Evolutionary conservation across 192 early-diverging fungal genomes (phyloP).

Genomic region (Kappamyces sp.): DNA sequence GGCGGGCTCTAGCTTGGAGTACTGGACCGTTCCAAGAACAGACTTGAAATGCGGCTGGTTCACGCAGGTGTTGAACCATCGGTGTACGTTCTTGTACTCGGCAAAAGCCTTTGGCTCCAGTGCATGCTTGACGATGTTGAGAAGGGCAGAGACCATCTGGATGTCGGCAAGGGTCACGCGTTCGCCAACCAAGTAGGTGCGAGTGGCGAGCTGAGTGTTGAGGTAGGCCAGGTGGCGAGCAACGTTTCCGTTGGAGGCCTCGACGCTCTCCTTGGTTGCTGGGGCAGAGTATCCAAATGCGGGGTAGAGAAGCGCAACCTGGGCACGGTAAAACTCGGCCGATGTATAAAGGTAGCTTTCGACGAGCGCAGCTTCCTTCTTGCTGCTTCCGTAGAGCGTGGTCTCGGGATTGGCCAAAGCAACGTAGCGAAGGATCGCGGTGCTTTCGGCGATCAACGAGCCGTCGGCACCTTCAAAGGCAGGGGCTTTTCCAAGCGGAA

Average conservation of each 20-base stretch:
- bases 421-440: slow-evolving; percentile 41
- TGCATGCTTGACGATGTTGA: slow-evolving; percentile 33
- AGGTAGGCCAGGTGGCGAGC: slow-evolving; percentile 57
- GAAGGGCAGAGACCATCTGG: slow-evolving; percentile 46
- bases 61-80: slow-evolving; percentile 76
- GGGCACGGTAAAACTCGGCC: slow-evolving; percentile 38
- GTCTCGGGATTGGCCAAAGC: slow-evolving; percentile 41
- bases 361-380: slow-evolving; percentile 41
- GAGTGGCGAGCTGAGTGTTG: slow-evolving; percentile 63
- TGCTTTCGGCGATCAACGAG: slow-evolving; percentile 48
- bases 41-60: slow-evolving; percentile 70
- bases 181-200: slow-evolving; percentile 86
- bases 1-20: slow-evolving; percentile 53
- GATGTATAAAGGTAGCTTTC: slow-evolving; percentile 38
- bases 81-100: slow-evolving; percentile 68
- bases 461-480: slow-evolving; percentile 76
- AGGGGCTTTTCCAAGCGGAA: slow-evolving; percentile 85
- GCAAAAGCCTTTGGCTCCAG: slow-evolving; percentile 65
- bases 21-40: slow-evolving; percentile 52
- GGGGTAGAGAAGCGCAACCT: slow-evolving; percentile 42
- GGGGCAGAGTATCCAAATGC: slow-evolving; percentile 38
- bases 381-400: slow-evolving; percentile 36
- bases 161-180: slow-evolving; percentile 78
- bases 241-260: slow-evolving; percentile 61
- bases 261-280: slow-evolving; percentile 44